Base-by-base conservation (phyloP, 495 filamentous ascomycete species). In the Penicillium bovifimosum region DNA sequence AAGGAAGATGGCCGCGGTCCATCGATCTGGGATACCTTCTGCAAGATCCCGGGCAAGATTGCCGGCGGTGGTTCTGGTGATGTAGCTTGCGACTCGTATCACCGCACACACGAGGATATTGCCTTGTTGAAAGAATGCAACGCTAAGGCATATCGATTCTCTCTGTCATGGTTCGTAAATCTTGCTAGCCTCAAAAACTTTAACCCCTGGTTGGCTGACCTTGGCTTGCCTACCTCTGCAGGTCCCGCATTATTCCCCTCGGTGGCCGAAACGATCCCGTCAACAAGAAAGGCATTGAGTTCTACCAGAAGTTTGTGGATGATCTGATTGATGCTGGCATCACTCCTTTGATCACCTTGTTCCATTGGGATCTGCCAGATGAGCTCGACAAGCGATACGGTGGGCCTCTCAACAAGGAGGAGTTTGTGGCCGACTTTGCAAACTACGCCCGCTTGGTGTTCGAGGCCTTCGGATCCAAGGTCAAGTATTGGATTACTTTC, bases 11-110 rank as follows among this genome's bases (percentile, higher is more conserved):
- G 86, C 53, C 81, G 86, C 36, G 83, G 80, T 29, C 80, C 83
- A 36, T 86, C 84, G 31, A 88, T 90, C 66, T 90, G 86, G 86
- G 86, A 90, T 64, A 83, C 80, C 6, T 90, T 88, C 70, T 87
- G 81, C 69, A 77, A 76, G 44, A 82, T 84, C 53, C 82, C 84
- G 40, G 85, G 86, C 54, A 89, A 88, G 69, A 87, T 89, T 42
- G 85, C 85, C 35, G 83, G 85, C 52, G 83, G 80, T 49, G 79
- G 74, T 54, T 84, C 82, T 16, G 86, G 85, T 24, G 82, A 79
- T 31, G 77, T 86, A 32, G 86, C 85, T 31, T 89, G 86, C 70
- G 86, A 89, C 70, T 87, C 85, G 35, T 90, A 90, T 71, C 80
- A 88, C 63, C 78, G 82, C 44, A 86, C 83, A 28, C 72, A 74